Conservation (phyloP, 2,329 filamentous ascomycete genomes). For the Acephala macrosclerotiorum region DNA sequence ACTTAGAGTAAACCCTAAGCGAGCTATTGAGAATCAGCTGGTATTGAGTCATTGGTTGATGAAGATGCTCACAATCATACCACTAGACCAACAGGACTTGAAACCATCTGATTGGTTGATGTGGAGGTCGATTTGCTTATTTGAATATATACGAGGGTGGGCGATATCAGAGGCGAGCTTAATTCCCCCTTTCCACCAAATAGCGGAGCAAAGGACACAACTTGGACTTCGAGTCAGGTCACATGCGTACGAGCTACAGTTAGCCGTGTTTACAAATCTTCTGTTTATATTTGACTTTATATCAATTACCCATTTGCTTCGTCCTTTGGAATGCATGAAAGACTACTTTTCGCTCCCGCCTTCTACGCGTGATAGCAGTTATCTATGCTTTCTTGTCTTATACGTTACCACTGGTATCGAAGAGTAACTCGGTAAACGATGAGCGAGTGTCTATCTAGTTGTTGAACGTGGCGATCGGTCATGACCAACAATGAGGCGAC, state of each 20-base stretch:
- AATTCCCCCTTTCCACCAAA: too few species aligned
- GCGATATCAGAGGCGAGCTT: too few species aligned
- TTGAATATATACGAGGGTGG: neutral
- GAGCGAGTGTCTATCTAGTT: neutral
- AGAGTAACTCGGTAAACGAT: neutral
- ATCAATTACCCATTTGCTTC: too few species aligned
- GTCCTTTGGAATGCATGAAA: too few species aligned
- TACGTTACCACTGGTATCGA: neutral
- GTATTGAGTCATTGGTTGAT: too few species aligned
- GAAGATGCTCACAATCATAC: conserved; percentile 25
- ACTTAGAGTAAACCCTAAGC: conserved; percentile 30
- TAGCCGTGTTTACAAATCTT: too few species aligned
- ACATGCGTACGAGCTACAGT: too few species aligned
- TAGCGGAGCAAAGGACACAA: too few species aligned
- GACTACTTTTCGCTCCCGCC: too few species aligned
- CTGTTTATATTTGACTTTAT: too few species aligned
- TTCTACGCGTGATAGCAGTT: neutral
- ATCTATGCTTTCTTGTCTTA: neutral
- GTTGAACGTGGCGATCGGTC: neutral
- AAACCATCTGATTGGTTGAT: neutral
- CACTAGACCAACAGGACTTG: conserved; percentile 21
- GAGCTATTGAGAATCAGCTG: conserved; percentile 5
- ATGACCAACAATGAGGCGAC: neutral
- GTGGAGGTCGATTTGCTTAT: neutral
- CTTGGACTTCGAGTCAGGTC: too few species aligned